Evolutionary conservation across 495 filamentous ascomycete genomes (phyloP), one percentile per base, ranked within the genome.

Genomic region (Hypoxylon lienhwacheense): DNA sequence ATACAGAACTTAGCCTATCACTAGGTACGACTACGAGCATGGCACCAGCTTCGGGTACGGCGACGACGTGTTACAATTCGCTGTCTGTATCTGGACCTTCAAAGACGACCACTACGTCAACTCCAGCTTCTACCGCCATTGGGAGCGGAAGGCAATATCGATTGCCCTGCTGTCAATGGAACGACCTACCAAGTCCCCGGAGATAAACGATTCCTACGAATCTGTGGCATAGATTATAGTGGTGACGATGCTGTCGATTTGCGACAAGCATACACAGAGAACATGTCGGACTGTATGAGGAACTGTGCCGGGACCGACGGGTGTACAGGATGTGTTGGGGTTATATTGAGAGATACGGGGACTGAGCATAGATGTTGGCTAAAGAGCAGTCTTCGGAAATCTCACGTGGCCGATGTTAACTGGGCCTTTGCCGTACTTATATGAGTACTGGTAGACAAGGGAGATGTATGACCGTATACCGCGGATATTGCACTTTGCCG

Each of bases 271-370:
- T 61, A 47, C 5, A 75, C 75, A 0, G 59, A 49, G 36, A 73
- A 47, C 47, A 70, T 74, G 59, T 51, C 66, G 25, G 72, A 73
- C n/a, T 78, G 75, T 47, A 74, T 78, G 55, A 48, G 72, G 34
- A 67, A 53, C 44, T 78, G 75, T 48, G 73, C 74, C 1, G 66
- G 64, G 4, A 68, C 66, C 10, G 48, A 56, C 36, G 61, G 62
- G 21, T 78, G 75, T 48, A 75, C 70, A 0, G 74, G 66, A 7
- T 72, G 67, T 25, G 63, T 2, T 78, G 75, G 75, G 75, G 75
- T 0, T 67, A 63, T 29, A 35, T 75, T 5, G 40, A 63, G 3
- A 74, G 75, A 78, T 45, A 34, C 36, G 1, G 71, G 67, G 0
- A 52, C 51, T 2, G 55, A 62, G 15, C 69, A 73, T 26, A 68